Conservation (phyloP, 2,329 filamentous ascomycete species). For the Ploettnerulaceae sp. region DNA sequence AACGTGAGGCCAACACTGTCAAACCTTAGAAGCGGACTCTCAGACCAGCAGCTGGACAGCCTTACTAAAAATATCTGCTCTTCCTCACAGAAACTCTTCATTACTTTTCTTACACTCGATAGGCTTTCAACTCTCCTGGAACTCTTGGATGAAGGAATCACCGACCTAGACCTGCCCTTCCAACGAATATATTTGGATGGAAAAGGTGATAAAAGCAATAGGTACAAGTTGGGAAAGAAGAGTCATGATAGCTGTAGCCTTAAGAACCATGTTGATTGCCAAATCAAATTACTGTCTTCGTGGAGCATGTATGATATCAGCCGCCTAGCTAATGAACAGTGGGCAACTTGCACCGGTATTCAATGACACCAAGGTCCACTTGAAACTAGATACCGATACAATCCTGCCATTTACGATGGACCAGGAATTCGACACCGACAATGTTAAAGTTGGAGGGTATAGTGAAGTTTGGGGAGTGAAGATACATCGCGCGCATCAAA, state of each 20-base stretch:
- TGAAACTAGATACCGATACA: constrained; percentile 10
- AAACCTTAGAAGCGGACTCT: no score
- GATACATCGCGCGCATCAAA: constrained; percentile 24
- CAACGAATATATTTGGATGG: no score
- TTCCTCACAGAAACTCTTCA: not conserved
- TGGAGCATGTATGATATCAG: not conserved
- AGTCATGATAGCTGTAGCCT: not conserved
- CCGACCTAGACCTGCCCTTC: constrained; percentile 13
- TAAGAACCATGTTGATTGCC: not conserved
- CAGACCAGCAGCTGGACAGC: no score
- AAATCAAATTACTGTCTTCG: not conserved
- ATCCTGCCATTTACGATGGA: constrained; percentile 14
- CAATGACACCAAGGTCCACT: constrained; percentile 4
- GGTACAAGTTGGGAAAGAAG: not conserved
- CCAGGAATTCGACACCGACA: not conserved
- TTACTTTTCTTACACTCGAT: not conserved
- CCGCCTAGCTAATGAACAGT: constrained; percentile 20
- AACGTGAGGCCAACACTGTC: no score
- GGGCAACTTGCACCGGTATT: constrained; percentile 21
- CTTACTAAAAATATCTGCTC: not conserved
- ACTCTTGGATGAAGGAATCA: constrained; percentile 10
- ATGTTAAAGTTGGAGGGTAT: constrained; percentile 19
- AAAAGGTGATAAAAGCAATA: not conserved
- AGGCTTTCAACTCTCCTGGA: not conserved
- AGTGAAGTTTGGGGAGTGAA: constrained; percentile 21